Percentiles rank a stretch among this genome's conserved stretches.
Evolutionary conservation across 257 asterid species (phyloP).

Genomic region (Ophiorrhiza pumila): DNA sequence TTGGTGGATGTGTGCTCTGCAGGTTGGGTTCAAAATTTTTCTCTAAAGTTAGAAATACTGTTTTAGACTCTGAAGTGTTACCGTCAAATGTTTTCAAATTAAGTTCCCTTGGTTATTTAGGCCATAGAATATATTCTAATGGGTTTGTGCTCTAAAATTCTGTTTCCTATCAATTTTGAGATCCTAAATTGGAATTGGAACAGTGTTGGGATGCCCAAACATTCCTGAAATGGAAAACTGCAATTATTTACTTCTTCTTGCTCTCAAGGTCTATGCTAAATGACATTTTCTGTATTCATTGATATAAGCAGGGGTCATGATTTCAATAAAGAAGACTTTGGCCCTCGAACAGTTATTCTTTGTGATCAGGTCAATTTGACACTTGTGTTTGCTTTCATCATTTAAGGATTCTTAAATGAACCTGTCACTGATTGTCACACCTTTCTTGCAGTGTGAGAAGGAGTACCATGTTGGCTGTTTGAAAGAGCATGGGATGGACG

Average conservation of each 20-base stretch:
- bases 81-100: background rate
- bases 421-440: background rate
- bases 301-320: constrained; percentile 56
- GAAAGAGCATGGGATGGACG: constrained; percentile 63
- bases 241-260: background rate
- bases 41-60: constrained; percentile 10
- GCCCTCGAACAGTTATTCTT: constrained; percentile 67
- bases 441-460: constrained; percentile 70
- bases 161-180: background rate
- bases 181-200: background rate
- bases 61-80: background rate
- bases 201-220: background rate
- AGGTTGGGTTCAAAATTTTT: constrained; percentile 45
- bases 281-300: constrained; percentile 16
- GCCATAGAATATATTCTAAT: background rate
- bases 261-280: background rate
- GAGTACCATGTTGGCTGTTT: constrained; percentile 89
- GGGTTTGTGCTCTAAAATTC: background rate
- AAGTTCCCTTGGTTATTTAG: background rate
- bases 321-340: constrained; percentile 57
- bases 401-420: background rate
- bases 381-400: background rate
- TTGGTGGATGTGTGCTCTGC: constrained; percentile 86
- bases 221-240: background rate
- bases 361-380: constrained; percentile 74